Evolutionary conservation across 1,284 basidiomycete species (phyloP).

Genomic region (Rhodotorula mucilaginosa): DNA sequence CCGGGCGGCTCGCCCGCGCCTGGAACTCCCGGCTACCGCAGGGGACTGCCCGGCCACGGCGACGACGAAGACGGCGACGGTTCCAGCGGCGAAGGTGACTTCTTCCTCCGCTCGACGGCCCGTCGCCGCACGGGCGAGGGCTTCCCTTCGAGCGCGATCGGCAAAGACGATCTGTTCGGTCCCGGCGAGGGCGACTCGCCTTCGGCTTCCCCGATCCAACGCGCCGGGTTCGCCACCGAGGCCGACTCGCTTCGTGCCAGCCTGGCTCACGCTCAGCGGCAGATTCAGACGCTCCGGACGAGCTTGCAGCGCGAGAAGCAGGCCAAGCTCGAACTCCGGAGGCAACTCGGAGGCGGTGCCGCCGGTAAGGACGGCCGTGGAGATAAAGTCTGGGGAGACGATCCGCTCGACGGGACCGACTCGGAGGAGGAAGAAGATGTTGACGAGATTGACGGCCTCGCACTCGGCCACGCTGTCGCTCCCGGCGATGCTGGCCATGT

Average conservation of each 20-base stretch:
- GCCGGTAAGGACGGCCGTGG: conserved; percentile 15
- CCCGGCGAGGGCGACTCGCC: conserved; percentile 47
- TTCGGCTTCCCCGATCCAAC: conserved; percentile 48
- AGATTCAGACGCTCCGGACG: conserved; percentile 70
- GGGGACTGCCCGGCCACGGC: conserved; percentile 50
- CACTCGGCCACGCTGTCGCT: not conserved
- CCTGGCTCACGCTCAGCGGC: conserved; percentile 68
- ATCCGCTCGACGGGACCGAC: conserved; percentile 25
- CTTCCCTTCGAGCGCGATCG: conserved; percentile 43
- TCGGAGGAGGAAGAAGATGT: conserved; percentile 16
- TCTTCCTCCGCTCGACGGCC: conserved; percentile 53
- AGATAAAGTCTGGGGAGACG: conserved; percentile 33
- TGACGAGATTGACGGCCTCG: not conserved
- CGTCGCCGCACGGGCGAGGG: conserved; percentile 62
- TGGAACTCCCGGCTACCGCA: conserved; percentile 30
- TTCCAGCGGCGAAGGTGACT: conserved; percentile 24
- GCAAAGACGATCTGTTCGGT: conserved; percentile 49
- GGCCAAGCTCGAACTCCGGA: conserved; percentile 58
- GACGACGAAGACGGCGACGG: conserved; percentile 54
- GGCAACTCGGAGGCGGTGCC: conserved; percentile 33
- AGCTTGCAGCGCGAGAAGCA: conserved; percentile 76
- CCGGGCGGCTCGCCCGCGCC: conserved; percentile 26
- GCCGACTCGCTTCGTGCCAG: conserved; percentile 73
- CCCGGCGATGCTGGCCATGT: not conserved
- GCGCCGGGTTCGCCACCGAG: conserved; percentile 56